Base-by-base conservation (phyloP, 2,329 filamentous ascomycete species). In the Penicillium psychrosexuale region DNA sequence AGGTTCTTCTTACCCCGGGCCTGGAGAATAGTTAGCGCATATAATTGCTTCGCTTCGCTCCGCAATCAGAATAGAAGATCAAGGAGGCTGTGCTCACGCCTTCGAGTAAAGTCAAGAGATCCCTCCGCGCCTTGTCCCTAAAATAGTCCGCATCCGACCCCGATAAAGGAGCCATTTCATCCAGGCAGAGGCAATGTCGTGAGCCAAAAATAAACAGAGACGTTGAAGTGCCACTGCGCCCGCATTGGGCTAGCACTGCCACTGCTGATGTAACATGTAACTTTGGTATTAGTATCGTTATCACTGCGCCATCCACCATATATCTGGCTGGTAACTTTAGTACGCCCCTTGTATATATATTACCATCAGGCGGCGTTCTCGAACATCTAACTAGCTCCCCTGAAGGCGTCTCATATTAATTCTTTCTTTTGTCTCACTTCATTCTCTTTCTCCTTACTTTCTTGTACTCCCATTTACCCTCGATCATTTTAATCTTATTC, bases 1-100 rank as follows among this genome's bases (percentile, higher is more conserved):
- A 99, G 81, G 69, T 97, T 97, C 82, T 99, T 99, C 84, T 97
- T 99, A 65, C 95, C 95, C 71, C 93, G 90, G 62, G 97, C 91
- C 94, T 99, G 69, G 42, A 59, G 47, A 47, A 56, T 59, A 62
- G 54, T 66, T 67, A 62, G 61, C 47, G 28, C 19, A 33, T 47
- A 51, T 55, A 22, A 22, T 22, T 22, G 19, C 19, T 22, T 22
- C 19, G 19, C 19, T 22, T 22, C 19, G 19, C 19, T 22, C 19
- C 19, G 19, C 19, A 22, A 22, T 22, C 19, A 22, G 19, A 22
- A 22, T 39, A 45, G 51, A 59, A 56, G 43, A 45, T 55, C 55
- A 61, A 62, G 61, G 62, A 67, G 65, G 65, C 31, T 48, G 6
- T 77, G 89, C 91, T 84, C 88, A 99, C 94, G 75, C 89, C 88